These are phyloP conservation scores for Hypoxylon perforatum DNA, from an alignment of 495 filamentous ascomycete genomes.

Conservation along the genomic window DNA sequence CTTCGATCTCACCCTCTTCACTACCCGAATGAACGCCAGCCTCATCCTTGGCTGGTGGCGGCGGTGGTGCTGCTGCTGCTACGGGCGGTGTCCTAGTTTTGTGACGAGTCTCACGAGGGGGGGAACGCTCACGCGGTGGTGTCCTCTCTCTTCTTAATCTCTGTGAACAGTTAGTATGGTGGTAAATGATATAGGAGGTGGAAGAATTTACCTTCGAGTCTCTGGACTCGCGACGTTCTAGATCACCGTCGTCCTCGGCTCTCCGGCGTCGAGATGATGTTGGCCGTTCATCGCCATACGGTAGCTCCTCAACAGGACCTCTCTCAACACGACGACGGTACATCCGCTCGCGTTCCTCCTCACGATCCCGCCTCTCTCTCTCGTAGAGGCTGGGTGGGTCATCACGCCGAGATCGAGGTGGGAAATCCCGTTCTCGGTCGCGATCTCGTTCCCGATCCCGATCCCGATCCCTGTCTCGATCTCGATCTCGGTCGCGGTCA, in stretches of 20 bases:
- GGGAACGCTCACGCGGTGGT: slow-evolving; percentile 68
- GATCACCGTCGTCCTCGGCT: slow-evolving; percentile 80
- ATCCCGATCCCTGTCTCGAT: slow-evolving; percentile 50
- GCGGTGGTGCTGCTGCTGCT: too few species aligned
- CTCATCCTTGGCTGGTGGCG: slow-evolving; percentile 69
- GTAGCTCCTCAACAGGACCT: slow-evolving; percentile 80
- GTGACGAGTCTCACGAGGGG: slow-evolving; percentile 63
- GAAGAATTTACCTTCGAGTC: slow-evolving; percentile 66
- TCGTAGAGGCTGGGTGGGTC: slow-evolving; percentile 66
- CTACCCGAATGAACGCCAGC: slow-evolving; percentile 81
- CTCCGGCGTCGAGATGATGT: slow-evolving; percentile 71
- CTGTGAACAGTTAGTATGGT: slow-evolving; percentile 51
- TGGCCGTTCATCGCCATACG: slow-evolving; percentile 84
- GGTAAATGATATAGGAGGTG: background rate
- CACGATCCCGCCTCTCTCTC: slow-evolving; percentile 79
- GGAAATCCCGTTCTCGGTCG: slow-evolving; percentile 52
- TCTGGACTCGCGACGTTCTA: slow-evolving; percentile 71
- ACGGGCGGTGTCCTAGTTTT: slow-evolving; percentile 64
- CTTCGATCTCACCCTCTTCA: slow-evolving; percentile 98
- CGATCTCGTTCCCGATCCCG: slow-evolving; percentile 47
- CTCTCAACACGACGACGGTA: slow-evolving; percentile 87
- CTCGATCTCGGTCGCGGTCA: slow-evolving; percentile 59
- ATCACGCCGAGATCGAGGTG: slow-evolving; percentile 58
- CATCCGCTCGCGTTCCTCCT: slow-evolving; percentile 84
- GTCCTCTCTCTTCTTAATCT: slow-evolving; percentile 69